Evolutionary conservation across 1,139 yeast species (phyloP), one percentile per base, ranked within the genome.

Genomic region (Hemisphaericaspora subhashii): DNA sequence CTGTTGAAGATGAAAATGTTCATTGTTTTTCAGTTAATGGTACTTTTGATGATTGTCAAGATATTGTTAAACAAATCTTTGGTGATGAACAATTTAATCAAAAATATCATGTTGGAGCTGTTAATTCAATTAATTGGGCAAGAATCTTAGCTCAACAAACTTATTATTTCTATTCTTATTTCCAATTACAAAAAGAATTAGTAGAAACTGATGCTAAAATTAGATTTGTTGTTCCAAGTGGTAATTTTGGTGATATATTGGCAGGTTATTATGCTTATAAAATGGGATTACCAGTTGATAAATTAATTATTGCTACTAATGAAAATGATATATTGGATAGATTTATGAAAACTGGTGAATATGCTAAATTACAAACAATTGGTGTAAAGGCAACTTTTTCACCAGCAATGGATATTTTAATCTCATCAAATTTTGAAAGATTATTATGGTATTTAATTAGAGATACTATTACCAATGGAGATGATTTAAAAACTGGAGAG

Each of bases 101-200:
- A 51, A 84, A 83, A 63, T 86, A 89, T 68, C 96, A 90, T 56
- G 86, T 92, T 42, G 98, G 98, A 54, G 98, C 98, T 14, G 96
- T 92, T 44, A 92, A 92, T 69, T 90, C 98, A 36, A 92, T 92
- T 62, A 92, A 92, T 74, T 92, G 98, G 98, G 98, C 98, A 4
- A 85, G 98, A 69, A 92, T 92, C 51, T 76, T 92, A 53, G 97
- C 98, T 31, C 98, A 92, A 68, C 92, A 89, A 66, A 90, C 98
- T 11, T 92, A 92, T 68, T 92, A 92, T 71, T 90, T 88, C 74
- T 82, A 86, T 65, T 81, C 98, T 3, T 94, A 82, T 71, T 90
- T 92, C 77, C 82, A 82, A 58, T 74, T 89, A 44, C 57, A 64
- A 46, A 79, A 78, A 52, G 57, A 68, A 28, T 36, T 36, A 11